Evolutionary conservation across 2,329 filamentous ascomycete species (phyloP).

Genomic region (Truncatella angustata): DNA sequence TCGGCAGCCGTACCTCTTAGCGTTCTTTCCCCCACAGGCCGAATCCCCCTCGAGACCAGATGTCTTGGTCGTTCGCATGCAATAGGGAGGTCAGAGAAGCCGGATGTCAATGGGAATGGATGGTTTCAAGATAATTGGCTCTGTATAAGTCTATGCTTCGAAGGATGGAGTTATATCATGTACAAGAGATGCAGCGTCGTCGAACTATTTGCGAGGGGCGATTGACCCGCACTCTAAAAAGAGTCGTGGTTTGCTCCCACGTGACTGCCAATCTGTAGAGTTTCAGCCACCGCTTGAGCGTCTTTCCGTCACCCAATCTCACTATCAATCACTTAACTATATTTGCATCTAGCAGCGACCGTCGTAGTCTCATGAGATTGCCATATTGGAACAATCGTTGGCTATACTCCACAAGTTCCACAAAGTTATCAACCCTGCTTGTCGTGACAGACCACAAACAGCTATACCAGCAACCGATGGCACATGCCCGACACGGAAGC

Average conservation of each 20-base stretch:
- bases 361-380: too few species aligned
- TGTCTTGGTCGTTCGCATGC: not conserved
- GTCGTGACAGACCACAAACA: too few species aligned
- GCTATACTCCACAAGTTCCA: too few species aligned
- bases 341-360: too few species aligned
- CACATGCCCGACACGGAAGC: too few species aligned
- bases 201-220: constrained; percentile 7
- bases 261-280: constrained; percentile 7
- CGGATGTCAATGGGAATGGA: not conserved
- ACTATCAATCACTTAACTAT: not conserved
- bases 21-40: not conserved
- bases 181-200: constrained; percentile 9
- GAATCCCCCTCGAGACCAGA: not conserved
- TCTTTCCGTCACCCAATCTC: not conserved
- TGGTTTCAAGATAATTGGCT: not conserved
- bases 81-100: not conserved
- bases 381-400: too few species aligned
- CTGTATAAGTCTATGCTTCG: not conserved
- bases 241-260: not conserved
- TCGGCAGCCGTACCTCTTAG: constrained; percentile 13
- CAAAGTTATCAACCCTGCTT: too few species aligned
- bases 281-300: constrained; percentile 9
- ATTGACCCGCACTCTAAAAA: constrained; percentile 6
- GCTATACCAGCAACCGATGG: too few species aligned
- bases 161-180: constrained; percentile 7